Conservation (phyloP, 2,329 filamentous ascomycete genomes). For the Acrodontium crateriforme region DNA sequence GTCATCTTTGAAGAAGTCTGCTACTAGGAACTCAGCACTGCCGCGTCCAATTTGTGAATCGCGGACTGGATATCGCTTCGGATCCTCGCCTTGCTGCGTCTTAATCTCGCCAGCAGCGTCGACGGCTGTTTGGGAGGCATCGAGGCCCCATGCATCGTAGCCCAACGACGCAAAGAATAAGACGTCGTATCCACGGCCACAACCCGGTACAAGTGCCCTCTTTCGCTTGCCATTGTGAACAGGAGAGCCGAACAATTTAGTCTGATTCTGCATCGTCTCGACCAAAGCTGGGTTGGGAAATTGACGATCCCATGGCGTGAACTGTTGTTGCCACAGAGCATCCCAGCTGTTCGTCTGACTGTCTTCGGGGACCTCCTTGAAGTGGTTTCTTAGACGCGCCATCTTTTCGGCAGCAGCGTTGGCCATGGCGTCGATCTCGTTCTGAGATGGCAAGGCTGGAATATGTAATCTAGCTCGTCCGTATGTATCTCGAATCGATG, state of each 20-base stretch:
- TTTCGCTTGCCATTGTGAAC: constrained; percentile 23
- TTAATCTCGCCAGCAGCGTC: constrained; percentile 34
- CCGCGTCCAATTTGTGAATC: constrained; percentile 35
- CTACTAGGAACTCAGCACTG: constrained; percentile 40
- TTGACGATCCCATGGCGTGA: constrained; percentile 47
- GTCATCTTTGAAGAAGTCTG: constrained; percentile 53
- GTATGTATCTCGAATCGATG: too few relatives aligned
- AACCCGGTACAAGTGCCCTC: constrained; percentile 63
- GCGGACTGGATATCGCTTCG: constrained; percentile 30
- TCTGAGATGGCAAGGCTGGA: too few relatives aligned
- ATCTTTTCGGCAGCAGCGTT: too few relatives aligned
- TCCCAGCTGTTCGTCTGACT: constrained; percentile 36
- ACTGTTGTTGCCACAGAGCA: constrained; percentile 40
- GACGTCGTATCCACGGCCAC: constrained; percentile 71
- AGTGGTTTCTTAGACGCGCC: constrained; percentile 21
- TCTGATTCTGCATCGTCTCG: constrained; percentile 32
- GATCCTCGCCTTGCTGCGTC: constrained; percentile 21
- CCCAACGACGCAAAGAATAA: constrained; percentile 60
- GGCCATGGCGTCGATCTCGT: too few relatives aligned
- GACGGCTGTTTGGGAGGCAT: constrained; percentile 43
- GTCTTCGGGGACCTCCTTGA: constrained; percentile 27
- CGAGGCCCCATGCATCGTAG: constrained; percentile 64
- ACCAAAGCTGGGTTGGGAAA: constrained; percentile 44
- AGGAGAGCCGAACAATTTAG: constrained; percentile 12
- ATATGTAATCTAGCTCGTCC: too few relatives aligned